Evolutionary conservation across 2,329 filamentous ascomycete genomes (phyloP).

Genomic region (Cladosporium sp.): DNA sequence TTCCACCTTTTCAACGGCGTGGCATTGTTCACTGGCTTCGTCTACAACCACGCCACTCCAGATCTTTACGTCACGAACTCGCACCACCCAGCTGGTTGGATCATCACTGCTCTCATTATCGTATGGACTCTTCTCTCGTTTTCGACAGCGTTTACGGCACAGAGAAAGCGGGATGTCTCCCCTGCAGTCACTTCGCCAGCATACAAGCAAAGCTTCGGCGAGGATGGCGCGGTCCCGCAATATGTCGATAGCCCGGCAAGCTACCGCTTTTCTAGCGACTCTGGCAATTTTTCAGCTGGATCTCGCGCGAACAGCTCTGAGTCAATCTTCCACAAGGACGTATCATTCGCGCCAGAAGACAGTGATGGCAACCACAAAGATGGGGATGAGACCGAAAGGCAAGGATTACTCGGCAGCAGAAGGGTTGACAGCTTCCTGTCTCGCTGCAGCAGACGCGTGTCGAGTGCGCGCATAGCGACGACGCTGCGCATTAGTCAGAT

Average conservation of each 20-base stretch:
- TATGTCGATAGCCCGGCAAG: conserved; percentile 21
- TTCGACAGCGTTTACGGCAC: conserved; percentile 51
- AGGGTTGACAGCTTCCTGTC: conserved; percentile 24
- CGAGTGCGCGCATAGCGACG: conserved; percentile 51
- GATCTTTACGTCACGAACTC: conserved; percentile 83
- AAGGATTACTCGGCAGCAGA: conserved; percentile 40
- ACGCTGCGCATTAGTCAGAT: conserved; percentile 59
- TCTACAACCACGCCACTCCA: conserved; percentile 78
- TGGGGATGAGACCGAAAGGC: conserved; percentile 30
- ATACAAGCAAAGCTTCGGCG: conserved; percentile 27
- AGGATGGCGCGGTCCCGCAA: conserved; percentile 17
- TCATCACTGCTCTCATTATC: conserved; percentile 66
- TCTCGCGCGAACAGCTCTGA: conserved; percentile 32
- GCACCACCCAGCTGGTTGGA: conserved; percentile 88
- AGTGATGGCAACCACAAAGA: conserved; percentile 36
- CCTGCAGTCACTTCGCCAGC: background rate
- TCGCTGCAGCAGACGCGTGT: conserved; percentile 23
- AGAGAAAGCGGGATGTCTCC: background rate
- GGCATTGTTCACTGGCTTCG: conserved; percentile 60
- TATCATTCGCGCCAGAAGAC: conserved; percentile 6
- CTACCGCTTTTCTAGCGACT: conserved; percentile 40
- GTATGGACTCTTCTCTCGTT: conserved; percentile 68
- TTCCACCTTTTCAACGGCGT: conserved; percentile 45
- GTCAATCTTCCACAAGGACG: conserved; percentile 21
- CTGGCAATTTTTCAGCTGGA: conserved; percentile 25